Conservation (phyloP, 306 rosid genomes). For the Acacia acuminata region DNA sequence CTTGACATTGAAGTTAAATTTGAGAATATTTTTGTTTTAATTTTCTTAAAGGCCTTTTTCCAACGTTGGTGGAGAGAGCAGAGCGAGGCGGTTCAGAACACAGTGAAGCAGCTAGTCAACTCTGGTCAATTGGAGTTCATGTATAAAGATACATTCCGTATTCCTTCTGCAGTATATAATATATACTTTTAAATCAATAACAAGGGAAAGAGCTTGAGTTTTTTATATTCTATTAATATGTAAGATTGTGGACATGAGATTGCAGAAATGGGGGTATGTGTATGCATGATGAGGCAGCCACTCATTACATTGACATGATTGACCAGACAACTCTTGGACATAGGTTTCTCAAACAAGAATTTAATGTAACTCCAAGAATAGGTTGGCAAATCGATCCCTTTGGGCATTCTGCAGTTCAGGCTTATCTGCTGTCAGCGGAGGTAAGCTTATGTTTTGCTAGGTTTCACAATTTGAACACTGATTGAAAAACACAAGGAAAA, state of each 20-base stretch:
- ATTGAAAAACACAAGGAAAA: background rate
- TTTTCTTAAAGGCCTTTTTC: constrained; percentile 62
- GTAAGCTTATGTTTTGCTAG: constrained; percentile 30
- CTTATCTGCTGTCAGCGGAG: constrained; percentile 78
- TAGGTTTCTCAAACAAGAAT: constrained; percentile 59
- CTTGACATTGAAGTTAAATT: background rate
- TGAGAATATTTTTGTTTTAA: background rate
- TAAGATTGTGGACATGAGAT: background rate
- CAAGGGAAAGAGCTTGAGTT: background rate
- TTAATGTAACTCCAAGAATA: constrained; percentile 63
- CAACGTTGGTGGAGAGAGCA: constrained; percentile 91
- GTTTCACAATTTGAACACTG: background rate
- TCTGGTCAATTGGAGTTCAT: constrained; percentile 81
- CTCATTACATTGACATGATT: constrained; percentile 89
- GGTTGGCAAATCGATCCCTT: constrained; percentile 96
- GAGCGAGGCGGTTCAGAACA: constrained; percentile 44
- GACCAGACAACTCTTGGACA: constrained; percentile 96
- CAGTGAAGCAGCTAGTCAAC: constrained; percentile 62
- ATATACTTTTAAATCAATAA: background rate
- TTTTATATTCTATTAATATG: background rate
- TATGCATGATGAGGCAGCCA: constrained; percentile 91
- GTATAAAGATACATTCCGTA: constrained; percentile 38
- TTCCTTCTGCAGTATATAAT: background rate
- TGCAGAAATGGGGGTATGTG: constrained; percentile 91
- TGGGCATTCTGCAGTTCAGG: constrained; percentile 92